phyloP scores from a whole-genome alignment of 345 rosid genomes.

The Combretum micranthum region DNA sequence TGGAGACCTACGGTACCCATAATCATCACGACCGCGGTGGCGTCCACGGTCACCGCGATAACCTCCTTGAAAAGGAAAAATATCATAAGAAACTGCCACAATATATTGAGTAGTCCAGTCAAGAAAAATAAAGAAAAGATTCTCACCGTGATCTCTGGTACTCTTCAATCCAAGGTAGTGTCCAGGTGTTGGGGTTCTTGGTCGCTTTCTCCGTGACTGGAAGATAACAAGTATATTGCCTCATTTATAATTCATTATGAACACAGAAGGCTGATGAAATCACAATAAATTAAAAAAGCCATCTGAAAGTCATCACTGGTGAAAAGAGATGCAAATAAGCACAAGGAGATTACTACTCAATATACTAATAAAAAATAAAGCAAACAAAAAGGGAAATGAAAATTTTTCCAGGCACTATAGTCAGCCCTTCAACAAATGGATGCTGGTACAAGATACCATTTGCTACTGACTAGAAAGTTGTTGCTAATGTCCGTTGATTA shows the following conservation, averaged over 20 bases:
- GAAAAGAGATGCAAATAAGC: slow-evolving; percentile 6
- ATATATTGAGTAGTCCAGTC: background rate
- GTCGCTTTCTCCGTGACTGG: slow-evolving; percentile 97
- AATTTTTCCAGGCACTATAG: slow-evolving; percentile 16
- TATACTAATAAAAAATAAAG: slow-evolving; percentile 5
- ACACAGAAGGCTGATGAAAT: background rate
- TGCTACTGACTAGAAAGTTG: slow-evolving; percentile 71
- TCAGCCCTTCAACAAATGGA: slow-evolving; percentile 25
- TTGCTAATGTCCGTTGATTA: slow-evolving; percentile 96
- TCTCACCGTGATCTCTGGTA: slow-evolving; percentile 64
- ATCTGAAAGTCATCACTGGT: background rate
- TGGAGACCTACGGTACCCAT: slow-evolving; percentile 57
- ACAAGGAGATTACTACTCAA: slow-evolving; percentile 1
- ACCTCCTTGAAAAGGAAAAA: slow-evolving; percentile 18
- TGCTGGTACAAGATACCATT: slow-evolving; percentile 62
- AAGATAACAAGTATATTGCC: slow-evolving; percentile 16
- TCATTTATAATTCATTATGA: slow-evolving; percentile 1
- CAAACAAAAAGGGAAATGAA: slow-evolving; percentile 14
- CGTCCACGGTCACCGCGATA: slow-evolving; percentile 62
- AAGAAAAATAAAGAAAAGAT: background rate
- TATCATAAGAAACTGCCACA: background rate
- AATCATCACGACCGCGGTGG: slow-evolving; percentile 53
- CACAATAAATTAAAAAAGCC: background rate
- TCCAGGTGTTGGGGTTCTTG: slow-evolving; percentile 98
- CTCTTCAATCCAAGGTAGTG: slow-evolving; percentile 97